Base-by-base conservation (phyloP, 1,284 basidiomycete species). In the Phylloporus sp. region DNA sequence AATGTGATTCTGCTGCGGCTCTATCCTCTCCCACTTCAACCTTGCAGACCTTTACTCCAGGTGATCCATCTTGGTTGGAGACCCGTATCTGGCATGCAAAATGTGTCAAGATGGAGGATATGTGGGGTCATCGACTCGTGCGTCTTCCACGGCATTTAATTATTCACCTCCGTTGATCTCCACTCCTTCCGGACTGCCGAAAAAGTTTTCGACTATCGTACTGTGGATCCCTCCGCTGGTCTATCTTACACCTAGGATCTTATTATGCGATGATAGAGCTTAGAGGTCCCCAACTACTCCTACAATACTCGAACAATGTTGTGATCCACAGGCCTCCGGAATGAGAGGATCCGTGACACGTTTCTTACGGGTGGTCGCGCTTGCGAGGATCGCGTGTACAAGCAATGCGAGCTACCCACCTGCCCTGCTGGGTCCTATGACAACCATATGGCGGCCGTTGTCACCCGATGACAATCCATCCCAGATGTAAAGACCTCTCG, bases 61-160 rank as follows among this genome's bases (percentile, higher is more conserved):
- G 80, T 31, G 83, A 93, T 68, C 97, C 97, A 75, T 80, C 82
- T 15, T 98, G 96, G 96, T 85, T 98, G 0, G 94, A 95, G 72
- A 96, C 95, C 6, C 96, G 98, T 74, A 77, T 97, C 29, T 98
- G 94, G 92, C 96, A 98, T 72, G 91, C 95, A 2, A 98, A 97
- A 76, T 86, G 96, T 2, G 96, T 96, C 87, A 88, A 92, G 68
- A 98, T 98, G 96, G 84, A 89, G 67, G 89, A 89, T 68, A 82
- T 93, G 74, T 98, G 95, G 95, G 94, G 93, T 0, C 94, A 94
- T 74, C 83, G 93, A 69, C 80, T 98, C 55, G 94, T 93, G 40
- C 20, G 84, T 70, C 49, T 56, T 32, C 29, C 32, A 22, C 54
- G 40, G n/a, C n/a, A n/a, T n/a, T n/a, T n/a, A n/a, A n/a, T n/a